phyloP scores from a whole-genome alignment of 306 rosid species.

The Alnus glutinosa region DNA sequence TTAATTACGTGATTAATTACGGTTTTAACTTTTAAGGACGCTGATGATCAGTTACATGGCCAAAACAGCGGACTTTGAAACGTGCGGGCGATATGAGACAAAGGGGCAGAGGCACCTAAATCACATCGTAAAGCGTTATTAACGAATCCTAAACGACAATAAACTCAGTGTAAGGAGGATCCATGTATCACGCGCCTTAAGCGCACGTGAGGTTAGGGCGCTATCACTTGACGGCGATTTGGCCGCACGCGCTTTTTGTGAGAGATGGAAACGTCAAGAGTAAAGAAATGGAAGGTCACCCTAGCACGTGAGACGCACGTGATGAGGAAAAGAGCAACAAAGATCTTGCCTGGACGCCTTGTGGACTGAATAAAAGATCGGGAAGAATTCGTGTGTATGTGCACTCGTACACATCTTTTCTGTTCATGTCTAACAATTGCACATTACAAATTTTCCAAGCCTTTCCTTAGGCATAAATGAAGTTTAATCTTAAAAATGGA shows the following conservation, averaged over 20 bases:
- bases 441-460: no score
- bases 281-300: background rate
- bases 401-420: background rate
- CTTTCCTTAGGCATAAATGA: no score
- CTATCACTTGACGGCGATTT: background rate
- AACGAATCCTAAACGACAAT: conserved; percentile 14
- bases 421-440: no score
- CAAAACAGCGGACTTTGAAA: background rate
- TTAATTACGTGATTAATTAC: background rate
- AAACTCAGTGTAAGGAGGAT: background rate
- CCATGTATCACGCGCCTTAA: background rate
- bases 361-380: background rate
- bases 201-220: background rate
- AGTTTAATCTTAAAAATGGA: no score
- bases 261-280: background rate
- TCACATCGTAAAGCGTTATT: conserved; percentile 19
- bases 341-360: conserved; percentile 15
- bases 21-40: conserved; percentile 8
- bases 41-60: background rate
- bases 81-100: conserved; percentile 2
- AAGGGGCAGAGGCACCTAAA: conserved; percentile 12
- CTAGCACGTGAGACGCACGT: conserved; percentile 39
- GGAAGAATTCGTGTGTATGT: background rate
- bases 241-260: background rate
- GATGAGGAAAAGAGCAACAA: conserved; percentile 26